Conservation (phyloP, 1,139 yeast species). For the Lodderomyces metapsilosis region DNA sequence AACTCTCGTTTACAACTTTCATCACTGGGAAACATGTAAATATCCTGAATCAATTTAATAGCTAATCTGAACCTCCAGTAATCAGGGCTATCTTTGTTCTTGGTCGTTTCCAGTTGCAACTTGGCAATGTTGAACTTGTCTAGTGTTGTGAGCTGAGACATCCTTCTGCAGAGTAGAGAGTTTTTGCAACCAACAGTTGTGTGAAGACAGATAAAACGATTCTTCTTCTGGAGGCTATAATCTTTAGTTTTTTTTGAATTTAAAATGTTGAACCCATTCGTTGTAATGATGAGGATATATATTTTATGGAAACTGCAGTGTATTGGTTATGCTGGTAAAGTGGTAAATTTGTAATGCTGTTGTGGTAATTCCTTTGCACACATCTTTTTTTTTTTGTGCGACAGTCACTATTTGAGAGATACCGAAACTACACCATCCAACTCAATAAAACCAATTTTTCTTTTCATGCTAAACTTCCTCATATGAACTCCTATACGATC, state of each 20-base stretch:
- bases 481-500: neutral
- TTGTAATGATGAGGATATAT: neutral
- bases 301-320: neutral
- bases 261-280: neutral
- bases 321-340: neutral
- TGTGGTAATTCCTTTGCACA: neutral
- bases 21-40: conserved; percentile 14
- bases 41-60: conserved; percentile 8
- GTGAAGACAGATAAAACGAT: no score
- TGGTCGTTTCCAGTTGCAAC: neutral
- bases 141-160: conserved; percentile 1
- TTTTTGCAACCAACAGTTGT: neutral
- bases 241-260: no score
- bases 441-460: no score
- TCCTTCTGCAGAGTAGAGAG: neutral
- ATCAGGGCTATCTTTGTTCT: conserved; percentile 3
- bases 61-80: conserved; percentile 11
- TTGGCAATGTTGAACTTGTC: conserved; percentile 3
- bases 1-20: conserved; percentile 11
- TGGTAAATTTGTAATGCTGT: neutral
- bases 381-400: neutral
- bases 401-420: neutral
- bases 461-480: no score
- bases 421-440: no score
- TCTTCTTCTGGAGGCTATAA: no score